These are phyloP conservation scores for Boletus fagicola DNA, from an alignment of 768 basidiomycete genomes.

Conservation along the genomic window DNA sequence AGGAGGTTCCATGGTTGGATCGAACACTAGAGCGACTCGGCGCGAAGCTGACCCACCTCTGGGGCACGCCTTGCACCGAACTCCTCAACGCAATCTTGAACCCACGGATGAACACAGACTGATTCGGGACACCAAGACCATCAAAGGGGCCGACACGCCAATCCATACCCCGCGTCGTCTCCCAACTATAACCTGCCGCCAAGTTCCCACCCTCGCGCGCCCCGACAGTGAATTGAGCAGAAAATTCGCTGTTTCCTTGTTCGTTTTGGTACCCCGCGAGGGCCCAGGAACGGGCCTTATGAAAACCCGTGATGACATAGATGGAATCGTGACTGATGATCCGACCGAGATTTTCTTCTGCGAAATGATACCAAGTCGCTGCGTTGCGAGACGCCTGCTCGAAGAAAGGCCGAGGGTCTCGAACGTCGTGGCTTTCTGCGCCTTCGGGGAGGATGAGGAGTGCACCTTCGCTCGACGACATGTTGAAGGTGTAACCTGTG, in stretches of 20 bases:
- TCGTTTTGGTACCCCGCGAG: constrained; percentile 24
- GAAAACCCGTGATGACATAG: constrained; percentile 33
- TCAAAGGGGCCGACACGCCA: constrained; percentile 21
- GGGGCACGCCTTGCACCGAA: constrained; percentile 13
- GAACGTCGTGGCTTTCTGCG: constrained; percentile 26
- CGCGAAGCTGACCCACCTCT: constrained; percentile 16
- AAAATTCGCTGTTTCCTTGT: not conserved
- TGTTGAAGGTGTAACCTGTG: constrained; percentile 11
- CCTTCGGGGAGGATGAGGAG: constrained; percentile 37
- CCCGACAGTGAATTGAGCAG: constrained; percentile 17
- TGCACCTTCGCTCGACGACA: constrained; percentile 30
- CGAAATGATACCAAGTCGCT: constrained; percentile 33
- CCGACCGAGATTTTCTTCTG: constrained; percentile 26
- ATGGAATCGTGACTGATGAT: constrained; percentile 31
- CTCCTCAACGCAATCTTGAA: constrained; percentile 31
- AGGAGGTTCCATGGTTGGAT: not conserved
- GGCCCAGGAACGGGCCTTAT: constrained; percentile 32
- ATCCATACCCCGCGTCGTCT: constrained; percentile 17
- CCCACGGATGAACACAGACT: constrained; percentile 31
- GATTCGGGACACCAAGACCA: constrained; percentile 17
- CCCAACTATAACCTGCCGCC: constrained; percentile 18
- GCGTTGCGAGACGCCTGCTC: constrained; percentile 29
- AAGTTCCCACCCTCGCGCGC: constrained; percentile 4
- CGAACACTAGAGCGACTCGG: not conserved
- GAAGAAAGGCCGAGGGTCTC: constrained; percentile 25